Conservation (phyloP, 2,329 filamentous ascomycete genomes). For the Ophiostoma piceae region DNA sequence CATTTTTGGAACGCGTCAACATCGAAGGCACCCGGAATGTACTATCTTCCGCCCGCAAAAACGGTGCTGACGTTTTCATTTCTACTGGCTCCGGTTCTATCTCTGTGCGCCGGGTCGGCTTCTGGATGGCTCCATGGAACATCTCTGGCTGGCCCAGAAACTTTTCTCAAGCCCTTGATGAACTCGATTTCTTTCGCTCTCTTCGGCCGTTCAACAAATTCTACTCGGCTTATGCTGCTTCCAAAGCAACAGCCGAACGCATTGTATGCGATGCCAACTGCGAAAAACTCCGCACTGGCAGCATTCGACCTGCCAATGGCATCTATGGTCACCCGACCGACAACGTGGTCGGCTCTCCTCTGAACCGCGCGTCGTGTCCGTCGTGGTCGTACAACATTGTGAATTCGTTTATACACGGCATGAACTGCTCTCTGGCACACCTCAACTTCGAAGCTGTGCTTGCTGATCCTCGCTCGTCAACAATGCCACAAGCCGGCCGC, state of each 20-base stretch:
- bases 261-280: constrained; percentile 38
- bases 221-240: constrained; percentile 43
- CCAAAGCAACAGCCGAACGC: constrained; percentile 44
- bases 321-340: constrained; percentile 49
- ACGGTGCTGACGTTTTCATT: constrained; percentile 42
- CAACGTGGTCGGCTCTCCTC: constrained; percentile 41
- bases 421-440: constrained; percentile 41
- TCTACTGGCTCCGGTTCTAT: constrained; percentile 46
- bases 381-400: constrained; percentile 41
- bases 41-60: constrained; percentile 38
- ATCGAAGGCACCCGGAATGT: constrained; percentile 44
- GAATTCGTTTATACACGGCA: constrained; percentile 40
- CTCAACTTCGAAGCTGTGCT: constrained; percentile 41
- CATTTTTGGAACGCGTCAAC: constrained; percentile 41
- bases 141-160: constrained; percentile 36
- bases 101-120: constrained; percentile 36
- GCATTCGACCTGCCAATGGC: constrained; percentile 48
- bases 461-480: constrained; percentile 28
- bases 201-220: constrained; percentile 39
- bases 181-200: constrained; percentile 38
- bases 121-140: constrained; percentile 39
- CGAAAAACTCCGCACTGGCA: constrained; percentile 43
- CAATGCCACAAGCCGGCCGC: constrained; percentile 35
- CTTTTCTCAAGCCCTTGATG: constrained; percentile 40
- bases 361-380: constrained; percentile 37